Evolutionary conservation across 1,284 basidiomycete genomes (phyloP).

Genomic region (Ganoderma multipileum): DNA sequence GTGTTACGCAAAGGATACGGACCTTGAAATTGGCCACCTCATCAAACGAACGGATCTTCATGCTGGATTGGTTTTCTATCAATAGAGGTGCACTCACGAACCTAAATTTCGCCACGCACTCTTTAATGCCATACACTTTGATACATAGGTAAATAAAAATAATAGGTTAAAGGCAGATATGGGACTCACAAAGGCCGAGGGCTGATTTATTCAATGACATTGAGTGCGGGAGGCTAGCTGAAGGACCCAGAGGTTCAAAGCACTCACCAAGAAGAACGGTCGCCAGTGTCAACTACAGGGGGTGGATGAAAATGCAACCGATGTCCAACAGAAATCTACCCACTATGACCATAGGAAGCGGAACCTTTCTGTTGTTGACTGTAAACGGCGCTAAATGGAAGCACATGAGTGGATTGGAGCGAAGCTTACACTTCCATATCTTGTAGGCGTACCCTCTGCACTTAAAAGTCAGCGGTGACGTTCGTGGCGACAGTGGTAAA

Average conservation of each 20-base stretch:
- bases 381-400: neutral
- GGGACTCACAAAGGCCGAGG: neutral
- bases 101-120: neutral
- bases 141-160: neutral
- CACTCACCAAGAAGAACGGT: constrained; percentile 6
- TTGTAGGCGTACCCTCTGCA: constrained; percentile 25
- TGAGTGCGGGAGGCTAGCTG: neutral
- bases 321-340: neutral
- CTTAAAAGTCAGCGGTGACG: neutral
- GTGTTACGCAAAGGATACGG: neutral
- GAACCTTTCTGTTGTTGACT: constrained; percentile 16
- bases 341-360: constrained; percentile 10
- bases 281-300: neutral
- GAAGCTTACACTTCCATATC: constrained; percentile 24
- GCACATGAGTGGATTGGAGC: neutral
- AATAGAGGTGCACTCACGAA: neutral
- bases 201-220: neutral
- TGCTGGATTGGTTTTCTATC: neutral
- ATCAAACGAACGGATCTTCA: neutral
- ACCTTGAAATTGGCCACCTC: neutral
- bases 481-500: neutral
- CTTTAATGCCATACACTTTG: neutral
- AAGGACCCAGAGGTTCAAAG: neutral
- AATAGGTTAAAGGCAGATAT: neutral
- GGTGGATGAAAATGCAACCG: neutral